These are phyloP conservation scores for Arthrocladium fulminans DNA, from an alignment of 2,329 filamentous ascomycete species.

Conservation along the genomic window DNA sequence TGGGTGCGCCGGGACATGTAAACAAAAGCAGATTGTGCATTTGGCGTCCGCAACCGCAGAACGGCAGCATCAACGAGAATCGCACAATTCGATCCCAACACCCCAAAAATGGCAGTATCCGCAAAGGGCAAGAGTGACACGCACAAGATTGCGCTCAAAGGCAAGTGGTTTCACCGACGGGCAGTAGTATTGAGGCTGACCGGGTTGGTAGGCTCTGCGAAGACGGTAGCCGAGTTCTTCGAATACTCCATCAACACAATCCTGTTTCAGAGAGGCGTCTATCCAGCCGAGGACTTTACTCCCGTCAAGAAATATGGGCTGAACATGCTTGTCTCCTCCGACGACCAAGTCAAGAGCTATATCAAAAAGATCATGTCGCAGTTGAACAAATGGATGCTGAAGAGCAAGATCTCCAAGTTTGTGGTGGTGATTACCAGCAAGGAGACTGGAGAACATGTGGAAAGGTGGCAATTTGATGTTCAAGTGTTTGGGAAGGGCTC, in stretches of 20 bases:
- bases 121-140: slow-evolving; percentile 69
- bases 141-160: slow-evolving; percentile 76
- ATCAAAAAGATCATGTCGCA: slow-evolving; percentile 99
- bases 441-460: slow-evolving; percentile 90
- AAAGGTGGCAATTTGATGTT: slow-evolving; percentile 97
- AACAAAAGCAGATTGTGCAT: too few species aligned
- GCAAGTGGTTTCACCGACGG: slow-evolving; percentile 21
- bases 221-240: slow-evolving; percentile 94
- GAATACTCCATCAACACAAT: slow-evolving; percentile 70
- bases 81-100: too few species aligned
- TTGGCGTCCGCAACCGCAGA: too few species aligned
- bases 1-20: not conserved
- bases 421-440: slow-evolving; percentile 96
- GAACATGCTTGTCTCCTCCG: slow-evolving; percentile 71
- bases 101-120: slow-evolving; percentile 24
- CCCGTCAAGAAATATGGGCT: slow-evolving; percentile 99
- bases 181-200: slow-evolving; percentile 1
- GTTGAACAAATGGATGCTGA: slow-evolving; percentile 94
- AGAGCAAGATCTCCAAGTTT: slow-evolving; percentile 92
- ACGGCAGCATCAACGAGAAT: too few species aligned
- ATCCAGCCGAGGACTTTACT: slow-evolving; percentile 94
- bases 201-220: slow-evolving; percentile 53
- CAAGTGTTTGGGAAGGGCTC: slow-evolving; percentile 48
- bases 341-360: slow-evolving; percentile 97
- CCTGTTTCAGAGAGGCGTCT: slow-evolving; percentile 73